phyloP scores from a whole-genome alignment of 2,329 filamentous ascomycete species.

The Arthroderma sp. region DNA sequence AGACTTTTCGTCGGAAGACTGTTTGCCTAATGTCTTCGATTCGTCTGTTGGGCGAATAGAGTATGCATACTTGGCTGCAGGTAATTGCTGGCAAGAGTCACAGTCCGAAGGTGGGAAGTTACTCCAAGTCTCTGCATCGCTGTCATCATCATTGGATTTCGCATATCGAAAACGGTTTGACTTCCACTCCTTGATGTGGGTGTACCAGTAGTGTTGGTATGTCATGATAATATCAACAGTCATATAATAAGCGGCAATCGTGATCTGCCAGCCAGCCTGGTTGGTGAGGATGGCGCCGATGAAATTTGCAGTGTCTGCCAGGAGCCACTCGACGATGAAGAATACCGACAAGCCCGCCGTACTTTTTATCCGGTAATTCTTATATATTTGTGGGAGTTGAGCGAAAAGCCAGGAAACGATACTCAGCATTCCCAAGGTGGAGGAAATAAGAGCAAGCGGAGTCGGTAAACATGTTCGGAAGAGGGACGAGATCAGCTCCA shows the following conservation, averaged over 20 bases:
- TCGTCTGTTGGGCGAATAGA: constrained; percentile 14
- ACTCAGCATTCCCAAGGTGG: constrained; percentile 47
- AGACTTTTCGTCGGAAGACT: constrained; percentile 26
- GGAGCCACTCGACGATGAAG: constrained; percentile 54
- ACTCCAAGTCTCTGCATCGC: constrained; percentile 27
- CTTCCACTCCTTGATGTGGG: constrained; percentile 41
- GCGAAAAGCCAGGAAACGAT: constrained; percentile 59
- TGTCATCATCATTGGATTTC: constrained; percentile 19
- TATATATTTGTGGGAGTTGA: constrained; percentile 57
- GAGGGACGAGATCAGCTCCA: constrained; percentile 45
- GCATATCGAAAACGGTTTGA: constrained; percentile 25
- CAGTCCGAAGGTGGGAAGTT: constrained; percentile 28
- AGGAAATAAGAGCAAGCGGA: constrained; percentile 50
- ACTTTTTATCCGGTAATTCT: constrained; percentile 52
- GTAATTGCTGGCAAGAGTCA: constrained; percentile 16
- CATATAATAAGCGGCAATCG: constrained; percentile 54
- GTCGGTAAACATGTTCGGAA: constrained; percentile 54
- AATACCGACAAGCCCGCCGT: constrained; percentile 54
- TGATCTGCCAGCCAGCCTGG: constrained; percentile 55
- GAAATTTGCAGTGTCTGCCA: constrained; percentile 53
- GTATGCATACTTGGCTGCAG: constrained; percentile 14
- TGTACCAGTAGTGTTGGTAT: constrained; percentile 55
- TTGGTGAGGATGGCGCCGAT: constrained; percentile 51
- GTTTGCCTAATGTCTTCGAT: constrained; percentile 14
- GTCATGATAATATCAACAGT: constrained; percentile 52